Evolutionary conservation across 768 basidiomycete species (phyloP).

Genomic region (Amanita pallidorosea): DNA sequence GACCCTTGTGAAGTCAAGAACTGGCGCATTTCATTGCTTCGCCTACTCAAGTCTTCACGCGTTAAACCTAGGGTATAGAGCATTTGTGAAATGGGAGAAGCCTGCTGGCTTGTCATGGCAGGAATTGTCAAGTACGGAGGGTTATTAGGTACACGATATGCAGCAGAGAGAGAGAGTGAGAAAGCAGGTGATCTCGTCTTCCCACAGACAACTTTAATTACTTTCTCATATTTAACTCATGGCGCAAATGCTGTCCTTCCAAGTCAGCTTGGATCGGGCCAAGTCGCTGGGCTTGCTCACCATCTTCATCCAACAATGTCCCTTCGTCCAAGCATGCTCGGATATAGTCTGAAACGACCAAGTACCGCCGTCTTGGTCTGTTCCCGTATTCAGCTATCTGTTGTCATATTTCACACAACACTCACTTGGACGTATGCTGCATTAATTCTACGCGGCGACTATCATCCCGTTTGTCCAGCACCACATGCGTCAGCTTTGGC

Average conservation of each 20-base stretch:
- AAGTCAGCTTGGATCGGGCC: not conserved
- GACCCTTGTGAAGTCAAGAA: slow-evolving; percentile 52
- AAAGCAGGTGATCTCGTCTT: slow-evolving; percentile 4
- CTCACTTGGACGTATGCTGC: slow-evolving; percentile 62
- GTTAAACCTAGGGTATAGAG: slow-evolving; percentile 66
- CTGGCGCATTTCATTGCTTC: slow-evolving; percentile 72
- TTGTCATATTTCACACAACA: slow-evolving; percentile 6
- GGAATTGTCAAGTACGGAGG: not conserved
- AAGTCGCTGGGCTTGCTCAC: slow-evolving; percentile 27
- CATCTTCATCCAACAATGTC: slow-evolving; percentile 79
- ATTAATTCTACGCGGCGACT: slow-evolving; percentile 63
- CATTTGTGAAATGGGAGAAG: slow-evolving; percentile 66
- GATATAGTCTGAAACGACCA: slow-evolving; percentile 73
- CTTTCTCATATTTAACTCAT: slow-evolving; percentile 1
- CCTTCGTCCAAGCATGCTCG: slow-evolving; percentile 72
- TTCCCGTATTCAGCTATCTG: slow-evolving; percentile 9
- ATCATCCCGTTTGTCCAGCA: slow-evolving; percentile 75
- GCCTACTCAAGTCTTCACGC: slow-evolving; percentile 60
- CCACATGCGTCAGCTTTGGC: slow-evolving; percentile 75
- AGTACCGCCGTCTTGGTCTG: slow-evolving; percentile 73
- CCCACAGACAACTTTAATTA: slow-evolving; percentile 4
- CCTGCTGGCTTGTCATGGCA: slow-evolving; percentile 29
- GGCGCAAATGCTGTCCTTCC: slow-evolving; percentile 16
- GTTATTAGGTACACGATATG: not conserved
- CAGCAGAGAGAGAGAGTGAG: slow-evolving; percentile 9